Conservation (phyloP, 805 yeast genomes). For the Lipomyces chichibuensis region DNA sequence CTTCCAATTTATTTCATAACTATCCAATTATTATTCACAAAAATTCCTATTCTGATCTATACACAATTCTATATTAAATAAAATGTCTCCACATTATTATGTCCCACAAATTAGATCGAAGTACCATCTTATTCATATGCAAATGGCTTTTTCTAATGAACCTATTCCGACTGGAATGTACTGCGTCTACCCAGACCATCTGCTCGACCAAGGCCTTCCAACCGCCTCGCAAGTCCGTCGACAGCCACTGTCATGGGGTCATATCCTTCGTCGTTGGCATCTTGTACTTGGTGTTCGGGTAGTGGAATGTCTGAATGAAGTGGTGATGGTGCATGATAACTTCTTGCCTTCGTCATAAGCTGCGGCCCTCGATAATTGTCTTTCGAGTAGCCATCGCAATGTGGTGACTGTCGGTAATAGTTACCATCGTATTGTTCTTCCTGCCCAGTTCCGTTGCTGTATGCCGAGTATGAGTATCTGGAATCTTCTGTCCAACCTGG, state of each 20-base stretch:
- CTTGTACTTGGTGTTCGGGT: not conserved
- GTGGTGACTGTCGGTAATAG: not conserved
- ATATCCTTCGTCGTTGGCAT: not conserved
- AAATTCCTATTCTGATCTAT: not conserved
- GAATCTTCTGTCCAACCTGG: not conserved
- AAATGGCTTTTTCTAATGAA: not conserved
- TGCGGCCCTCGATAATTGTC: not conserved
- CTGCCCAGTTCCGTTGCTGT: not conserved
- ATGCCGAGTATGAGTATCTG: not conserved
- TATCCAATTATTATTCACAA: not conserved
- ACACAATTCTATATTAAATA: not conserved
- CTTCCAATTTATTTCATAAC: not conserved
- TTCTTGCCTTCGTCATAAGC: not conserved
- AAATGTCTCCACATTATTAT: not conserved
- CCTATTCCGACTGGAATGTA: not conserved
- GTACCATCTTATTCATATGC: not conserved
- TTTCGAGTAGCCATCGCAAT: not conserved
- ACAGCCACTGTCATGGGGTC: constrained; percentile 2
- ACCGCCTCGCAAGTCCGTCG: constrained; percentile 3
- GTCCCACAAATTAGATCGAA: too few species aligned
- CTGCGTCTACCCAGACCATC: constrained; percentile 3
- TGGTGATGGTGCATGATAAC: not conserved
- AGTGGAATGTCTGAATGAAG: not conserved
- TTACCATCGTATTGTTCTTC: not conserved
- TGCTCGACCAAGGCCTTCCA: not conserved